Percentiles rank a stretch among this genome's conserved stretches.
Conservation (phyloP, 495 filamentous ascomycete species). For the Penicillium silybi region DNA sequence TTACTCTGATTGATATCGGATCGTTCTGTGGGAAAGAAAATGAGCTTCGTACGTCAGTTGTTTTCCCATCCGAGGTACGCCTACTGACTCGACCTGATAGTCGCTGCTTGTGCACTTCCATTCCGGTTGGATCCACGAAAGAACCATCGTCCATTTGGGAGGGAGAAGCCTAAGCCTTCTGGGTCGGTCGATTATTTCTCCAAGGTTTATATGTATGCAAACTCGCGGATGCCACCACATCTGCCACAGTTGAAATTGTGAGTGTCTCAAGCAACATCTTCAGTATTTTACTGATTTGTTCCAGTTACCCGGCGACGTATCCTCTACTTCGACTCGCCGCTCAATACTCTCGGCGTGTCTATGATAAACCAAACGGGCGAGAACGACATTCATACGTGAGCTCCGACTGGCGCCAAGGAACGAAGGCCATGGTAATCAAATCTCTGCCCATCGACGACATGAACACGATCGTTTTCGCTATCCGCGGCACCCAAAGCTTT, state of each 20-base stretch:
- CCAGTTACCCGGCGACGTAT: slow-evolving; percentile 63
- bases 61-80: neutral
- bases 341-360: slow-evolving; percentile 67
- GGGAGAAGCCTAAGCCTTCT: slow-evolving; percentile 12
- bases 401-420: slow-evolving; percentile 64
- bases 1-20: slow-evolving; percentile 68
- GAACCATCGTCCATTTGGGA: slow-evolving; percentile 9
- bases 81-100: slow-evolving; percentile 13
- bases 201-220: slow-evolving; percentile 76
- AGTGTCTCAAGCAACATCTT: slow-evolving; percentile 13
- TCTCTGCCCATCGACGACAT: slow-evolving; percentile 69
- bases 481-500: slow-evolving; percentile 72
- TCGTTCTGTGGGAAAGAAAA: slow-evolving; percentile 57
- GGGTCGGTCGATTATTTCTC: slow-evolving; percentile 54
- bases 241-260: slow-evolving; percentile 64
- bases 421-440: slow-evolving; percentile 83
- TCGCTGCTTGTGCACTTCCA: slow-evolving; percentile 21
- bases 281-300: slow-evolving; percentile 13
- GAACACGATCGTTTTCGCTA: slow-evolving; percentile 75
- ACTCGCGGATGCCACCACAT: slow-evolving; percentile 66
- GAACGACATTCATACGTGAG: slow-evolving; percentile 63
- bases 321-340: slow-evolving; percentile 71
- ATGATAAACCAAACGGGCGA: slow-evolving; percentile 54
- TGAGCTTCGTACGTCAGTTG: slow-evolving; percentile 48
- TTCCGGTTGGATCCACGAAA: slow-evolving; percentile 4